phyloP scores from a whole-genome alignment of 2,329 filamentous ascomycete species.

The Sporothrix mexicana region DNA sequence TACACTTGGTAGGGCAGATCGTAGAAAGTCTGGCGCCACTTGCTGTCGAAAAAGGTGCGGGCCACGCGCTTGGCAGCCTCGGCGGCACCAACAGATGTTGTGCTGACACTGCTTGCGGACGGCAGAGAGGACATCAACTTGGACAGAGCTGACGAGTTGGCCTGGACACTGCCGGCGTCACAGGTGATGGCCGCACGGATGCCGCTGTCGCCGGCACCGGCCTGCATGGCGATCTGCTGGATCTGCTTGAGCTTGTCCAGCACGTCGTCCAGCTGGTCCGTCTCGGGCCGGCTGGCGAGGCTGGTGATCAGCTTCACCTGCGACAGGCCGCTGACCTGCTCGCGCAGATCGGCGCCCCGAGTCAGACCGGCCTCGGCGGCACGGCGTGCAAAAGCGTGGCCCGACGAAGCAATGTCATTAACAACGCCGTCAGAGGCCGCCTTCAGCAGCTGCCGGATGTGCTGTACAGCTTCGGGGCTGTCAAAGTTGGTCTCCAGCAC shows the following conservation, averaged over 20 bases:
- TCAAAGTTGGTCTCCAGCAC: constrained; percentile 90
- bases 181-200: constrained; percentile 87
- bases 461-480: constrained; percentile 76
- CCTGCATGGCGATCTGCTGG: constrained; percentile 74
- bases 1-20: constrained; percentile 96
- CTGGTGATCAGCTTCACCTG: constrained; percentile 85
- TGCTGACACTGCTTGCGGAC: constrained; percentile 39
- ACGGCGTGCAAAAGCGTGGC: constrained; percentile 83
- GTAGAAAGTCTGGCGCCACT: constrained; percentile 75
- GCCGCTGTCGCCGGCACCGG: constrained; percentile 53
- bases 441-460: constrained; percentile 86
- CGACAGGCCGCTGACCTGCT: constrained; percentile 88
- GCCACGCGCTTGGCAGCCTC: constrained; percentile 30
- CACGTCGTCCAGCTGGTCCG: constrained; percentile 72
- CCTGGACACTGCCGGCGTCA: constrained; percentile 70
- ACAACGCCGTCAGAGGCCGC: constrained; percentile 87
- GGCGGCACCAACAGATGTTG: background rate
- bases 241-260: constrained; percentile 85
- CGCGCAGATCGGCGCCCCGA: constrained; percentile 71
- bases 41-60: constrained; percentile 6
- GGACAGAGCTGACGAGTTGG: constrained; percentile 73
- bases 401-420: constrained; percentile 88
- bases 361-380: constrained; percentile 83
- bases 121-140: constrained; percentile 72
- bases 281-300: constrained; percentile 73